Evolutionary conservation across 2,329 filamentous ascomycete species (phyloP), one percentile per base, ranked within the genome.

Genomic region (Diaporthe sp.): DNA sequence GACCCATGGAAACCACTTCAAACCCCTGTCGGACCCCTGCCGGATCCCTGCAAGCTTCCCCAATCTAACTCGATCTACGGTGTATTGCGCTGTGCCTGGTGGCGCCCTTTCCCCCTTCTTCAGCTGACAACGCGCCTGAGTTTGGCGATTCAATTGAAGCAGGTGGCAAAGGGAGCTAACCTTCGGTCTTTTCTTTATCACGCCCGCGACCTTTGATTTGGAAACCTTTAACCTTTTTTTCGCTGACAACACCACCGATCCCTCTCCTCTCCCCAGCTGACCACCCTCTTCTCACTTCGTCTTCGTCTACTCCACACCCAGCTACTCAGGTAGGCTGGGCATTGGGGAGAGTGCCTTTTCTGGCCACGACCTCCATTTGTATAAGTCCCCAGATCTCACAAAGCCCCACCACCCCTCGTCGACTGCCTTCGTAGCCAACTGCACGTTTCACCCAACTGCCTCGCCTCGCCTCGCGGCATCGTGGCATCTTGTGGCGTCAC

Each of bases 121-220:
- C 65, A 70, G 65, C 65, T 70, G 65, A 70, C 65, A 55, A 70
- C 65, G 65, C 65, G 65, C 34, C 65, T 55, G 65, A 28, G 49
- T 70, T 70, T 70, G 65, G 65, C 49, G 65, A 70, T 42, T 70
- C 31, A 42, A 55, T 31, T 55, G 46, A 70, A 55, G 65, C 15
- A 70, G 65, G 65, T 70, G 65, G 65, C 65, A 70, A 70, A 70
- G 65, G 65, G 65, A 70, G 65, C 65, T 70, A 70, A 42, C 65
- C 65, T 42, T 39, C 49, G 49, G 49, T 15, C 65, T 39, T 70
- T 68, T 70, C 65, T 70, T 70, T 55, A 42, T 55, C n/a, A 39
- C 65, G 51, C 65, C 65, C 31, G 49, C 65, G 34, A 42, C 65
- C 65, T 70, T 70, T 55, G 65, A 39, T 39, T 39, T 39, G 37